phyloP scores from a whole-genome alignment of 2,329 filamentous ascomycete species.

The Fusarium marasasianum region DNA sequence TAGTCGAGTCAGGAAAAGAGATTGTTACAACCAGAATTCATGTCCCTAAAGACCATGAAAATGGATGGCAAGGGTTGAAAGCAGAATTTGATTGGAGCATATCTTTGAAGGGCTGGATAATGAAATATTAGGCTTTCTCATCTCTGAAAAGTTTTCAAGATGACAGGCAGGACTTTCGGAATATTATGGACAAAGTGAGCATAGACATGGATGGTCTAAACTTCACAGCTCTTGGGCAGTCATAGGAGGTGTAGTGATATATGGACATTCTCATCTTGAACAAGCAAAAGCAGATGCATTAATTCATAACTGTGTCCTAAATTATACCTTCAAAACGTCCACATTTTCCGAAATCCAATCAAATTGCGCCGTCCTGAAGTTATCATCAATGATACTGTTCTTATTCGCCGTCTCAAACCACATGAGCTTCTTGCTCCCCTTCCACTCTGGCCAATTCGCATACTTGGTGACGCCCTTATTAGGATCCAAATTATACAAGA shows the following conservation, averaged over 20 bases:
- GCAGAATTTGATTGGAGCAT: slow-evolving; percentile 81
- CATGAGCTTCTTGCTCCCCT: slow-evolving; percentile 58
- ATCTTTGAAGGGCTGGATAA: slow-evolving; percentile 93
- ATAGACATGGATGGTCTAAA: neutral
- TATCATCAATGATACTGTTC: slow-evolving; percentile 48
- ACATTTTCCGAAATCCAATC: slow-evolving; percentile 42
- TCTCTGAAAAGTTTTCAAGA: slow-evolving; percentile 76
- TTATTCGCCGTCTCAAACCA: slow-evolving; percentile 52
- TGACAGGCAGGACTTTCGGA: slow-evolving; percentile 74
- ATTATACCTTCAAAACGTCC: slow-evolving; percentile 35
- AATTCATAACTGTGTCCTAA: neutral
- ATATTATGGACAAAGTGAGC: neutral
- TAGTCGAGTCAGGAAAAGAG: neutral
- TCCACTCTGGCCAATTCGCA: slow-evolving; percentile 56
- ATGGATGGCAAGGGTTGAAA: neutral
- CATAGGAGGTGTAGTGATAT: neutral
- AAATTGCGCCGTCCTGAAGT: slow-evolving; percentile 49
- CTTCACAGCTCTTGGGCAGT: neutral
- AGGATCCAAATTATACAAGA: slow-evolving; percentile 75
- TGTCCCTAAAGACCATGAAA: neutral
- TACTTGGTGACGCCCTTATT: slow-evolving; percentile 62
- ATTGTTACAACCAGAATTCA: accelerated
- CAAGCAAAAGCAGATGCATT: neutral
- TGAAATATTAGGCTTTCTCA: slow-evolving; percentile 80
- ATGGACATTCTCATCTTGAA: neutral